Evolutionary conservation across 768 basidiomycete genomes (phyloP).

Genomic region (Russula foetens): DNA sequence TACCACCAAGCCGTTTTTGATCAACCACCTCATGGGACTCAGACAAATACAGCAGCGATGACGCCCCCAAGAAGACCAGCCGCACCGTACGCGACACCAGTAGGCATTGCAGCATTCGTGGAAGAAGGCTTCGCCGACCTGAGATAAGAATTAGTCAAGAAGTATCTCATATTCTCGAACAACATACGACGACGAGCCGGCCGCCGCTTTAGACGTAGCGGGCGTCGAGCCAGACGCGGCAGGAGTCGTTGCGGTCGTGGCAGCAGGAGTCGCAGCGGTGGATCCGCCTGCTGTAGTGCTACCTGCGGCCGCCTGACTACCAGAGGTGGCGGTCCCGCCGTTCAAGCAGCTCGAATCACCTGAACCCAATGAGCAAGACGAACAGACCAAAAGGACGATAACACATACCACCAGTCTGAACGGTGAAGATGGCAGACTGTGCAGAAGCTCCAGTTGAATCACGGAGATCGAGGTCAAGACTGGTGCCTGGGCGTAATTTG

Average conservation of each 20-base stretch:
- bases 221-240: not conserved
- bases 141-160: not conserved
- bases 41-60: slow-evolving; percentile 34
- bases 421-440: slow-evolving; percentile 46
- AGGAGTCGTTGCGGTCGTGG: not conserved
- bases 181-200: slow-evolving; percentile 2
- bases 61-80: slow-evolving; percentile 33
- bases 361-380: slow-evolving; percentile 7
- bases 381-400: not conserved
- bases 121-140: not conserved
- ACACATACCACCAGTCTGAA: slow-evolving; percentile 30
- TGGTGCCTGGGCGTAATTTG: slow-evolving; percentile 31
- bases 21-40: slow-evolving; percentile 7
- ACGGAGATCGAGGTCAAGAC: slow-evolving; percentile 49
- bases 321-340: slow-evolving; percentile 18
- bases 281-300: slow-evolving; percentile 7
- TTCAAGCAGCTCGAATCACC: slow-evolving; percentile 33
- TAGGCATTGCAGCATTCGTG: slow-evolving; percentile 31
- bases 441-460: slow-evolving; percentile 46
- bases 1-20: not conserved
- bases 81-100: slow-evolving; percentile 30
- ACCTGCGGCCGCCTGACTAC: slow-evolving; percentile 4
- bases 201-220: too few species aligned
- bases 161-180: too few species aligned
- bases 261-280: not conserved